Evolutionary conservation across 2,329 filamentous ascomycete species (phyloP).

Genomic region (Teratosphaeria pseudoeucalypti): DNA sequence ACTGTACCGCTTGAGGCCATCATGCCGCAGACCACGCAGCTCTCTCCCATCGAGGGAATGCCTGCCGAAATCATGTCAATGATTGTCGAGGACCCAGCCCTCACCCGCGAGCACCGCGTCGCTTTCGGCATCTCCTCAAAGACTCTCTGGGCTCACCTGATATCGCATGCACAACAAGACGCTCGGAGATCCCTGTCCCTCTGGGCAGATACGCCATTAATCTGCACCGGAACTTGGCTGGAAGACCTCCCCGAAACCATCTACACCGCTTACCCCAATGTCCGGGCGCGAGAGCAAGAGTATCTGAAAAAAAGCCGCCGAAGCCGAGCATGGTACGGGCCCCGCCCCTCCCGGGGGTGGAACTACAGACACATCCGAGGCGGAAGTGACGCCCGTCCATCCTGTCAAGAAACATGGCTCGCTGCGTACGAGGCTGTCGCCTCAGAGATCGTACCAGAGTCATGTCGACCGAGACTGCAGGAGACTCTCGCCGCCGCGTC

Average conservation of each 20-base stretch:
- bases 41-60: conserved; percentile 4
- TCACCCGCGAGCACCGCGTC: background rate
- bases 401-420: background rate
- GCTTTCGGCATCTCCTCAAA: conserved; percentile 4
- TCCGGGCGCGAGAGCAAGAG: background rate
- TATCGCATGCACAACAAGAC: conserved; percentile 2
- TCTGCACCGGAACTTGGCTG: conserved; percentile 5
- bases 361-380: background rate
- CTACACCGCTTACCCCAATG: background rate
- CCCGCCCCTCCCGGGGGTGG: conserved; percentile 3
- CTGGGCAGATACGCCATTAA: conserved; percentile 4
- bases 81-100: background rate
- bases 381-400: background rate
- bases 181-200: background rate
- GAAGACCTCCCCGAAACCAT: conserved; percentile 1
- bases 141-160: conserved; percentile 4
- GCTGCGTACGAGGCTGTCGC: background rate
- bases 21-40: background rate
- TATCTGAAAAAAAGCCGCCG: background rate
- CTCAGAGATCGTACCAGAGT: background rate
- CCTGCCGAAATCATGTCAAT: conserved; percentile 1
- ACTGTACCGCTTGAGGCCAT: background rate
- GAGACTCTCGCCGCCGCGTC: background rate
- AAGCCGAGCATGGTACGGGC: background rate
- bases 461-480: background rate